These are phyloP conservation scores for Claviceps sp. DNA, from an alignment of 2,329 filamentous ascomycete genomes.

Conservation along the genomic window DNA sequence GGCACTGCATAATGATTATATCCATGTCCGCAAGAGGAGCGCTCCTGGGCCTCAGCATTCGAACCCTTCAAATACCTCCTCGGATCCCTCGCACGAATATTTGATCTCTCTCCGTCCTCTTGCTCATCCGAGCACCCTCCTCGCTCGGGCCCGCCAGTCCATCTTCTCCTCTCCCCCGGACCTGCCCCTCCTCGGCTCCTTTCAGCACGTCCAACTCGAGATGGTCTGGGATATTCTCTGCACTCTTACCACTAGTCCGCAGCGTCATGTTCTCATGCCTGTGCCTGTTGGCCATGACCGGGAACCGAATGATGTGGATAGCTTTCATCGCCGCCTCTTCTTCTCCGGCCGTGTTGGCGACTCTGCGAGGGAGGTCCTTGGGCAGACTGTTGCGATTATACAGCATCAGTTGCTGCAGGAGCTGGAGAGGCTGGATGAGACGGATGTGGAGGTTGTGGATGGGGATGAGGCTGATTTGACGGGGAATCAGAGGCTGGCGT, in stretches of 20 bases:
- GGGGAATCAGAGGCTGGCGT: conserved; percentile 32
- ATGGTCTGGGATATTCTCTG: conserved; percentile 37
- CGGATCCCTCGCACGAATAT: conserved; percentile 25
- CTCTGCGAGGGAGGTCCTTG: conserved; percentile 16
- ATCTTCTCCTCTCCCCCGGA: conserved; percentile 14
- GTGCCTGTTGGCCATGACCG: conserved; percentile 6
- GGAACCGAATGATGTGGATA: conserved; percentile 15
- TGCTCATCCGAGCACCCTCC: conserved; percentile 31
- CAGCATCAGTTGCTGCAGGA: conserved; percentile 29
- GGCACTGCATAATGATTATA: conserved; percentile 44
- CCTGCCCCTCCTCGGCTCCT: conserved; percentile 21
- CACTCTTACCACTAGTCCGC: conserved; percentile 23
- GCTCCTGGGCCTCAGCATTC: not conserved
- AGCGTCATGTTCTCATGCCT: conserved; percentile 17
- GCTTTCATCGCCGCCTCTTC: conserved; percentile 14
- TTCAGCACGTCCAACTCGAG: conserved; percentile 38
- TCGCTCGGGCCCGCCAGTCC: conserved; percentile 27
- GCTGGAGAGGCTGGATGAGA: conserved; percentile 32
- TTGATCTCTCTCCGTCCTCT: conserved; percentile 40
- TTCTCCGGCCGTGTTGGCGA: conserved; percentile 18
- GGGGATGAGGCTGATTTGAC: conserved; percentile 25
- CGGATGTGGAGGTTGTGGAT: conserved; percentile 30
- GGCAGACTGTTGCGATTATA: conserved; percentile 26
- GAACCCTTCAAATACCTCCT: conserved; percentile 2
- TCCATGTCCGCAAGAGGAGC: conserved; percentile 38